These are phyloP conservation scores for Cladosporium cucumerinum DNA, from an alignment of 2,329 filamentous ascomycete species.

Conservation along the genomic window DNA sequence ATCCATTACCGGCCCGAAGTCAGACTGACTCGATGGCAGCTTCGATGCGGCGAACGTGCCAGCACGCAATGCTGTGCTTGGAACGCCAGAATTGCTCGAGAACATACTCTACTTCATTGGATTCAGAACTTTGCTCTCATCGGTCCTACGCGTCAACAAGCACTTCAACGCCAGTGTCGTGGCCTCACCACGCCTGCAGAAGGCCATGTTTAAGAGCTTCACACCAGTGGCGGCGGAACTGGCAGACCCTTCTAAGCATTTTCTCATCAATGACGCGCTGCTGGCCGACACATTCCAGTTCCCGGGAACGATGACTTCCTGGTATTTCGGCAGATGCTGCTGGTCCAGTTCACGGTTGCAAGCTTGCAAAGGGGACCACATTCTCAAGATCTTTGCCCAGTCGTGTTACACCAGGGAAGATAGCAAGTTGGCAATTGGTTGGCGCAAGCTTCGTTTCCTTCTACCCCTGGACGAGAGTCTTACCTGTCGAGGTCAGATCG, in stretches of 20 bases:
- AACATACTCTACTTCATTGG: background rate
- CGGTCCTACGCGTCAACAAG: background rate
- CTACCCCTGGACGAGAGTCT: background rate
- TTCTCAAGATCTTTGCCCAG: background rate
- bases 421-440: background rate
- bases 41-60: background rate
- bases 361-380: background rate
- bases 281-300: background rate
- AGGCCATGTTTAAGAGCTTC: background rate
- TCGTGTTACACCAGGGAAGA: background rate
- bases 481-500: background rate
- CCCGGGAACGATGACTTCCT: background rate
- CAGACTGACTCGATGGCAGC: background rate
- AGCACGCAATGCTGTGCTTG: background rate
- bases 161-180: background rate
- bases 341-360: background rate
- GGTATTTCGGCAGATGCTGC: background rate
- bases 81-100: background rate
- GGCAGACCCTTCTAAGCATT: background rate
- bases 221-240: background rate
- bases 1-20: background rate
- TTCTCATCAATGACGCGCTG: background rate
- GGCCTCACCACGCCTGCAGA: background rate
- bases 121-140: background rate
- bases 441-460: background rate